Conservation (phyloP, 495 filamentous ascomycete genomes). For the Aspergillus nanangensis region DNA sequence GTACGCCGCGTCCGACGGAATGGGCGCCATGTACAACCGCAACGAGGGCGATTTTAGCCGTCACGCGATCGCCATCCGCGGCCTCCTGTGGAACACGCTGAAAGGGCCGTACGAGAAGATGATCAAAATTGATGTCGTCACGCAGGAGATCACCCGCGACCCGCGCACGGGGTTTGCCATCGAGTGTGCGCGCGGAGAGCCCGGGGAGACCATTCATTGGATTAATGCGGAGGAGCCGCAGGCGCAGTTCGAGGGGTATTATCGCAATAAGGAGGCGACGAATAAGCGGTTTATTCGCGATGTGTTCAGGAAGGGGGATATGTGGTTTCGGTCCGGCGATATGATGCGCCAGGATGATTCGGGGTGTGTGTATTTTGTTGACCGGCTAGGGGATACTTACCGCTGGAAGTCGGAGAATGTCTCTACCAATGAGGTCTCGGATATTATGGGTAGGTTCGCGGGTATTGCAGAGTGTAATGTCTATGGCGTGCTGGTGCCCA, state of each 20-base stretch:
- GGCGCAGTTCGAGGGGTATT: not conserved
- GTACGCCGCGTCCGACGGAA: constrained; percentile 72
- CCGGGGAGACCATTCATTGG: not conserved
- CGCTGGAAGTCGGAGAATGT: constrained; percentile 8
- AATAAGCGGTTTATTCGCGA: not conserved
- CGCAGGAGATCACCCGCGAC: not conserved
- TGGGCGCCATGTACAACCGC: not conserved
- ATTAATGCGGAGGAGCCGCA: not conserved
- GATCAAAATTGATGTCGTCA: not conserved
- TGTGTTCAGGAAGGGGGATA: constrained; percentile 4
- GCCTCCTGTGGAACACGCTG: not conserved
- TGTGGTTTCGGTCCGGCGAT: constrained; percentile 7
- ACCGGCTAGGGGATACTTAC: constrained; percentile 6
- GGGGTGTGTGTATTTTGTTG: constrained; percentile 1
- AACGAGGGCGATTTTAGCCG: not conserved
- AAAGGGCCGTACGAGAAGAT: not conserved
- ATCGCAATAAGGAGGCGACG: not conserved
- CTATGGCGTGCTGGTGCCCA: constrained; percentile 3
- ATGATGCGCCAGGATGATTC: not conserved
- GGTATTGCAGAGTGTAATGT: not conserved
- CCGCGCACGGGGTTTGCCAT: not conserved
- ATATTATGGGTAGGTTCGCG: not conserved
- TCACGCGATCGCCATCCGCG: not conserved
- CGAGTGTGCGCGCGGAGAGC: not conserved
- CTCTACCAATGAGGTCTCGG: constrained; percentile 4